Conservation (phyloP, 257 asterid genomes). For the Solanum etuberosum region DNA sequence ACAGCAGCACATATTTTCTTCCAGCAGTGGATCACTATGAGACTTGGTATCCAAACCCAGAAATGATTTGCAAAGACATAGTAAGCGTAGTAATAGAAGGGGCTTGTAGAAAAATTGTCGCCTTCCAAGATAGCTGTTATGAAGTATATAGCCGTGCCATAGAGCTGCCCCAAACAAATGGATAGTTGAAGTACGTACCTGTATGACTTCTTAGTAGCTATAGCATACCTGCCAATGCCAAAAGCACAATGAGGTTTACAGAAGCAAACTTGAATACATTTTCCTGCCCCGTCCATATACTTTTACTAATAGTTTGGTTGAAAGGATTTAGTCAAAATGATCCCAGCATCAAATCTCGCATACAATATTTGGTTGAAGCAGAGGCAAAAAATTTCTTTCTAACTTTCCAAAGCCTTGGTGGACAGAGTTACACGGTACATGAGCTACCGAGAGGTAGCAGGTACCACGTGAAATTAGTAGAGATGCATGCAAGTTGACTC, state of each 20-base stretch:
- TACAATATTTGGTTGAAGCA: not conserved
- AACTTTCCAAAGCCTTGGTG: not conserved
- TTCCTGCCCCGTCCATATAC: not conserved
- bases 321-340: not conserved
- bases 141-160: constrained; percentile 70
- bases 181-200: constrained; percentile 64
- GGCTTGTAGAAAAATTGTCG: constrained; percentile 57
- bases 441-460: not conserved
- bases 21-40: constrained; percentile 58
- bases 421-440: not conserved
- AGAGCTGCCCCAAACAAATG: constrained; percentile 81
- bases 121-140: constrained; percentile 69
- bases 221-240: constrained; percentile 59
- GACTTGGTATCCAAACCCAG: constrained; percentile 73
- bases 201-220: constrained; percentile 62
- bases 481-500: not conserved
- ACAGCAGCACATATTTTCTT: constrained; percentile 60
- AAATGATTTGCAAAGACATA: constrained; percentile 57
- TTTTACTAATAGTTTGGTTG: not conserved
- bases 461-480: not conserved
- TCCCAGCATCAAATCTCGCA: not conserved
- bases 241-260: not conserved
- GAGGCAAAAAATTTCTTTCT: not conserved
- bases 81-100: constrained; percentile 49
- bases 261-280: not conserved